Base-by-base conservation (phyloP, 345 rosid species). In the Limnanthes douglasii region DNA sequence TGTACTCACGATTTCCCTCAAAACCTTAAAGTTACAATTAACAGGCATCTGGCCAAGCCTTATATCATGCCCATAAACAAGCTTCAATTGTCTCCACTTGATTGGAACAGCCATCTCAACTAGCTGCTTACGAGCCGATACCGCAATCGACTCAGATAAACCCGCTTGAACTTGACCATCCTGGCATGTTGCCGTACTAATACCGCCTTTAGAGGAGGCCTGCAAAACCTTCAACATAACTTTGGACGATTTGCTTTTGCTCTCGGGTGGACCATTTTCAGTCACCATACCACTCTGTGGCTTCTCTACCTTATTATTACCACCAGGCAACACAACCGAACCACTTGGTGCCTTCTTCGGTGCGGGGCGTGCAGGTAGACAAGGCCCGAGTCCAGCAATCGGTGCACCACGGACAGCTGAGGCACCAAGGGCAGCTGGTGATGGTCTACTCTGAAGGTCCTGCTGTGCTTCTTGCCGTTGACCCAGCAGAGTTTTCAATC, bases 341-440 rank as follows among this genome's bases (percentile, higher is more conserved):
- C 53, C 78, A 11, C 45, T 77, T 8, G 68, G 50, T 1, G 71
- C 41, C 70, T 80, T 90, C 63, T 90, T 90, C 19, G 72, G 61
- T 18, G 67, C 72, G 0, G 81, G 63, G 2, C 95, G 73, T 24
- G 92, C 72, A 25, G 95, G 95, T 47, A 90, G 70, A 52, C 95
- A 80, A 27, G 95, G 79, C 15, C 98, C 95, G 34, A 84, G 84
- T 10, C 95, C 98, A 42, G 61, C 61, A 30, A 84, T 64, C 0
- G 98, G 98, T 3, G 95, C 84, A 14, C 98, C 98, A 13, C 92
- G 72, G 10, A 86, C 86, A 1, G 95, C 98, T 9, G 95, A 90
- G 15, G 95, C 98, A 31, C 98, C 98, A 6, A 90, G 72, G n/a
- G 95, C 95, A 23, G 98, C 98, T 3, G 95, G 95, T 15, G 98